Base-by-base conservation (phyloP, 2,329 filamentous ascomycete species). In the Zasmidium cellare region DNA sequence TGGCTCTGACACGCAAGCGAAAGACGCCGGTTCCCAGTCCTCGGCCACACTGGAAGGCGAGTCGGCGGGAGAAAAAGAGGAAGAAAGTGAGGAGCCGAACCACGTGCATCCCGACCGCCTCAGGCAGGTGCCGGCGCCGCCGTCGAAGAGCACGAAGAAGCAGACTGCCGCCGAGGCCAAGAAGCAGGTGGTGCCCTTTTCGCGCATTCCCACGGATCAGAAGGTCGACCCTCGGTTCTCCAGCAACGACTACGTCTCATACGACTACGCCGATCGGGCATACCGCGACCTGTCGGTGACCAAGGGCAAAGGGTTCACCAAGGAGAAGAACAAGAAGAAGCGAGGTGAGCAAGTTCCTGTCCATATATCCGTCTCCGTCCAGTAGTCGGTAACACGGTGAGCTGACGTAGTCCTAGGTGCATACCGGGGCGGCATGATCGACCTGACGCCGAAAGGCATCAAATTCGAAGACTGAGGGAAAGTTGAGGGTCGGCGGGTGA, bases 291-390 rank as follows among this genome's bases (percentile, higher is more conserved):
- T 99, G 62, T 90, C 92, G 50, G 84, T 96, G 41, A 97, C 93
- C 28, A 91, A 89, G 74, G 94, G 94, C 69, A 97, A 97, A 79
- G 92, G 91, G 3, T 99, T 99, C 78, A 97, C 93, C 59, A 99
- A 99, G 82, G 94, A 97, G 81, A 99, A 99, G 87, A 99, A 99
- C 79, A 99, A 99, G 74, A 77, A 78, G 71, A 79, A 80, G 72
- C 58, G 70, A 64, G 71, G 71, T 70, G 58, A 65, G 65, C 20
- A 51, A 56, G 22, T 63, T 60, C 28, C 28, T 31, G 24, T 23
- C 24, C 45, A 35, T 18, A n/a, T n/a, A n/a, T 24, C 20, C 51
- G 55, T 31, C 60, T 54, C 41, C 22, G 56, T 31, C 53, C 47
- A 11, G 56, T 59, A n/a, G 59, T 41, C 47, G 46, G 54, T 46